phyloP scores from a whole-genome alignment of 1,284 basidiomycete genomes.

The Agroathelia rolfsii region DNA sequence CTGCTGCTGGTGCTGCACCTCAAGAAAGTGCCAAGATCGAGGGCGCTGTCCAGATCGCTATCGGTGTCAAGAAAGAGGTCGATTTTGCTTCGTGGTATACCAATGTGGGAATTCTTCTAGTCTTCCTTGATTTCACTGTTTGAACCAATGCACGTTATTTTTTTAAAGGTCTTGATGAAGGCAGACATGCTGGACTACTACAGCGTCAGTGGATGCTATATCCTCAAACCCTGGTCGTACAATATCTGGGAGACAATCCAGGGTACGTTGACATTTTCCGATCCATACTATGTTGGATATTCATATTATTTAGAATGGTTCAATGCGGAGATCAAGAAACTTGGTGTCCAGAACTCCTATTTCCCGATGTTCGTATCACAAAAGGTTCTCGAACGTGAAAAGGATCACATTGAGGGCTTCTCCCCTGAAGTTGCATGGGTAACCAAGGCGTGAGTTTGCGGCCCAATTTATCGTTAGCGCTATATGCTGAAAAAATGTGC shows the following conservation, averaged over 20 bases:
- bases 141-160: slow-evolving; percentile 5
- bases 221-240: slow-evolving; percentile 96
- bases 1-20: slow-evolving; percentile 39
- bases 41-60: slow-evolving; percentile 83
- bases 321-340: slow-evolving; percentile 83
- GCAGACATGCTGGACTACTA: slow-evolving; percentile 99
- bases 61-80: slow-evolving; percentile 90
- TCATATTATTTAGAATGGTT: slow-evolving; percentile 64
- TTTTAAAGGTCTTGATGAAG: slow-evolving; percentile 81
- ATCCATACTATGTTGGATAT: slow-evolving; percentile 4
- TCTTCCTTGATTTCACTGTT: slow-evolving; percentile 1
- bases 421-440: slow-evolving; percentile 99
- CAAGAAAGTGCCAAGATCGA: slow-evolving; percentile 77
- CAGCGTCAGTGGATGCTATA: slow-evolving; percentile 97
- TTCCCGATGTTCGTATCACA: slow-evolving; percentile 98
- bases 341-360: slow-evolving; percentile 95
- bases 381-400: slow-evolving; percentile 92
- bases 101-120: slow-evolving; percentile 45
- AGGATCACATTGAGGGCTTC: slow-evolving; percentile 99
- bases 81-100: slow-evolving; percentile 94
- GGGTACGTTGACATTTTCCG: slow-evolving; percentile 33
- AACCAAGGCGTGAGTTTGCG: slow-evolving; percentile 75
- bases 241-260: slow-evolving; percentile 96
- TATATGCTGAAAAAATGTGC: slow-evolving; percentile 6
- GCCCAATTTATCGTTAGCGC: neutral